Evolutionary conservation across 2,329 filamentous ascomycete genomes (phyloP).

Genomic region (Fusarium nanum): DNA sequence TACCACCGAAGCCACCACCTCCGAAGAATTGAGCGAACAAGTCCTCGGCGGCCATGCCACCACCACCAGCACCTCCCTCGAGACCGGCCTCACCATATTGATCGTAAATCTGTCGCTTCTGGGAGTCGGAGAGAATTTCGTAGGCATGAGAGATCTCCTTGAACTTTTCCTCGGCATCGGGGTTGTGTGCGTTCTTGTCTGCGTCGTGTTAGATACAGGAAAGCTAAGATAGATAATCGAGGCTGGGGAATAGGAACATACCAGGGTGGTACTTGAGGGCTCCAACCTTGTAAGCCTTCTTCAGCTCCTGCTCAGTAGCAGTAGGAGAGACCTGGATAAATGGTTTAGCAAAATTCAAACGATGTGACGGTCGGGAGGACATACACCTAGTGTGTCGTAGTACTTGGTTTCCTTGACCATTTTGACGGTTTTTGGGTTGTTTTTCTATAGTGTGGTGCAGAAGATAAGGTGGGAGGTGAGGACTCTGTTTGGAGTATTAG

Average conservation of each 20-base stretch:
- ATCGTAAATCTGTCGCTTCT: conserved; percentile 94
- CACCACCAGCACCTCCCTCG: conserved; percentile 82
- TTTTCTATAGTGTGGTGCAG: conserved; percentile 13
- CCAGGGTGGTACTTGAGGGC: conserved; percentile 88
- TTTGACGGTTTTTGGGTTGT: conserved; percentile 50
- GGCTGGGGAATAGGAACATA: conserved; percentile 59
- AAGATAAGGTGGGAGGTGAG: conserved; percentile 20
- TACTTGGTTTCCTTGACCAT: conserved; percentile 85
- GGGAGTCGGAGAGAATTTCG: conserved; percentile 89
- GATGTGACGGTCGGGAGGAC: conserved; percentile 45
- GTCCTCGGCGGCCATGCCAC: conserved; percentile 95
- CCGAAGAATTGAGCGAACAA: conserved; percentile 97
- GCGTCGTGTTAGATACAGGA: conserved; percentile 33
- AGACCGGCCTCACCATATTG: conserved; percentile 98
- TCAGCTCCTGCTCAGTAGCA: conserved; percentile 86
- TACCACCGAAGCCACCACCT: conserved; percentile 66
- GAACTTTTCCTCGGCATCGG: conserved; percentile 95
- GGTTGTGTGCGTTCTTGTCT: conserved; percentile 98
- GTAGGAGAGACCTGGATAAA: conserved; percentile 75
- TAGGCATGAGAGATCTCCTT: conserved; percentile 97
- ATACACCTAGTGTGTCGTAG: conserved; percentile 83
- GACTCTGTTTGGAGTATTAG: conserved; percentile 40
- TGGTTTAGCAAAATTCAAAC: conserved; percentile 31
- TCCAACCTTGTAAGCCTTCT: conserved; percentile 87
- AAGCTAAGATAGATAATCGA: not conserved